phyloP scores from a whole-genome alignment of 2,329 filamentous ascomycete genomes.

The Fusarium circinatum region DNA sequence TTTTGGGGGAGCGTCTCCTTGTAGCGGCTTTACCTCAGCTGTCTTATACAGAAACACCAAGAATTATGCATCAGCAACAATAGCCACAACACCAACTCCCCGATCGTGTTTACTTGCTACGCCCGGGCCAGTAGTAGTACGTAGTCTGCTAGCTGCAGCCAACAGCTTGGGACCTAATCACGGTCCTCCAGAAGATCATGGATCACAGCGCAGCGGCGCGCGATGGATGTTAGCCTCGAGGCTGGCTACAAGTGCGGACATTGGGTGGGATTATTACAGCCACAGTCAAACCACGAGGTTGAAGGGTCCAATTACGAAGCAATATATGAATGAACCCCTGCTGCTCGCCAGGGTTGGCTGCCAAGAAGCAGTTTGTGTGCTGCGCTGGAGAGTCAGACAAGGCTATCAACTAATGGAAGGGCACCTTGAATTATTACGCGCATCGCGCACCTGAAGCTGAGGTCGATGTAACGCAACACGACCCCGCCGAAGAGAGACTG shows the following conservation, averaged over 20 bases:
- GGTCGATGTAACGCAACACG: slow-evolving; percentile 42
- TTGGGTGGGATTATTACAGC: background rate
- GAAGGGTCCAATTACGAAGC: slow-evolving; percentile 19
- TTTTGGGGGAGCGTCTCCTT: background rate
- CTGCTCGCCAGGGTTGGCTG: background rate
- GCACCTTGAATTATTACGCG: slow-evolving; percentile 16
- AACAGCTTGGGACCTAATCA: slow-evolving; percentile 33
- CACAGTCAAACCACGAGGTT: slow-evolving; percentile 12
- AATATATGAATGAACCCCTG: slow-evolving; percentile 24
- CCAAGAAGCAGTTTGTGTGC: slow-evolving; percentile 12
- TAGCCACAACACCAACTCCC: background rate
- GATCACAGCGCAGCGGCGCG: slow-evolving; percentile 4
- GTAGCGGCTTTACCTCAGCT: background rate
- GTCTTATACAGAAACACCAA: background rate
- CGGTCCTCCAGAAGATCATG: slow-evolving; percentile 32
- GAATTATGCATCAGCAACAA: background rate
- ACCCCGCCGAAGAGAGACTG: slow-evolving; percentile 28
- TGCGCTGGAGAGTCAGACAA: slow-evolving; percentile 7
- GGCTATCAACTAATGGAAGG: slow-evolving; percentile 3
- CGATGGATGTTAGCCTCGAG: slow-evolving; percentile 12
- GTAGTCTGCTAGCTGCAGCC: slow-evolving; percentile 8
- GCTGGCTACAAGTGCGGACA: background rate
- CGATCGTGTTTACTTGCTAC: slow-evolving; percentile 20
- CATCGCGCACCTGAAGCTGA: slow-evolving; percentile 44
- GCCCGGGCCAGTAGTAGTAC: slow-evolving; percentile 17